phyloP scores from a whole-genome alignment of 495 filamentous ascomycete species.

The Bacidia gigantensis region DNA sequence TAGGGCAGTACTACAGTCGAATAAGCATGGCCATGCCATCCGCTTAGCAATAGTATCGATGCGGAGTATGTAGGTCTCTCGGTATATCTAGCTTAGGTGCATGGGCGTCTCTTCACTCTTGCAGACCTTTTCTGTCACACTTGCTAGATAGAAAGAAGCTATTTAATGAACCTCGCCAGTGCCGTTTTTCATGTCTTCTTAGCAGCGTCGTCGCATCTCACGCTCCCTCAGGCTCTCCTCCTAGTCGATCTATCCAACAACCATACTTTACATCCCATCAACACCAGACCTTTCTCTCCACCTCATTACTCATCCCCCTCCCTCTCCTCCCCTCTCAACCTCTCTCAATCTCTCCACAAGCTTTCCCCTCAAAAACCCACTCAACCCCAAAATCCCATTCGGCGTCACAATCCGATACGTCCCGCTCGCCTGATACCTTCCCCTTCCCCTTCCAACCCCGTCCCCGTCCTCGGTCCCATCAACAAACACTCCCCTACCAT shows the following conservation, averaged over 20 bases:
- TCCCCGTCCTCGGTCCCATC: slow-evolving; percentile 11
- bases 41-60: not conserved
- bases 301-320: not conserved
- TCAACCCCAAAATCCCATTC: slow-evolving; percentile 48
- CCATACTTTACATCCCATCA: too few species aligned
- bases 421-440: slow-evolving; percentile 47
- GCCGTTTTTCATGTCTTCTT: not conserved
- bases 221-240: too few species aligned
- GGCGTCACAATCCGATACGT: slow-evolving; percentile 45
- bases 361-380: slow-evolving; percentile 42
- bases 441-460: slow-evolving; percentile 13
- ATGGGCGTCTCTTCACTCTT: not conserved
- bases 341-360: slow-evolving; percentile 29
- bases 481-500: slow-evolving; percentile 60
- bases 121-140: not conserved
- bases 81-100: not conserved
- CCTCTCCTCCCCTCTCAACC: not conserved
- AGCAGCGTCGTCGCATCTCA: not conserved
- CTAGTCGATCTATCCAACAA: too few species aligned
- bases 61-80: not conserved
- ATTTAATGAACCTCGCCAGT: not conserved
- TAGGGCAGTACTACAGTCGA: not conserved
- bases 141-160: not conserved
- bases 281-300: not conserved
- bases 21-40: not conserved